Evolutionary conservation across 768 basidiomycete species (phyloP).

Genomic region (Trametes villosa): DNA sequence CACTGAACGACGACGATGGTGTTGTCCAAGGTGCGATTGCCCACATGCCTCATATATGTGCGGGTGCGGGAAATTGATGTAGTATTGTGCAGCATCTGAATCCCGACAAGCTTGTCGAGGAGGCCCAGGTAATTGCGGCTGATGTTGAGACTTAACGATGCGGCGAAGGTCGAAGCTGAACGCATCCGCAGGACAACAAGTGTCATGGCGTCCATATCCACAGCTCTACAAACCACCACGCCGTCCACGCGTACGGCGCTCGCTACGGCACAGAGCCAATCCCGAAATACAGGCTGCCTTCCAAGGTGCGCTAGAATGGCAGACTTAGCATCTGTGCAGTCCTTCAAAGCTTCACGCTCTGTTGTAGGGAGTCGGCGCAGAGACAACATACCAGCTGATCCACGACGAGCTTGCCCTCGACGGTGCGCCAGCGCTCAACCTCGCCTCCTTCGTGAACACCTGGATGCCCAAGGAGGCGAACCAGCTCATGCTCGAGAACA

Average conservation of each 20-base stretch:
- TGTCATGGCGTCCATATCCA: conserved; percentile 39
- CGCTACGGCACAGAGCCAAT: conserved; percentile 70
- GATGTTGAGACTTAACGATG: conserved; percentile 1
- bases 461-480: conserved; percentile 60
- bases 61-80: neutral
- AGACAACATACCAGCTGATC: conserved; percentile 57
- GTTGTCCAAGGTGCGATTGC: too few relatives aligned
- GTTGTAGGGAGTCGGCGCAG: conserved; percentile 60
- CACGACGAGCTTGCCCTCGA: conserved; percentile 68
- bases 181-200: conserved; percentile 27
- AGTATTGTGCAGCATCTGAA: conserved; percentile 58
- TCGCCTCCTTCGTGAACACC: conserved; percentile 71
- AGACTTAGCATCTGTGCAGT: too few relatives aligned
- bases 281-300: conserved; percentile 69
- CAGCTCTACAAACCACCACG: conserved; percentile 38
- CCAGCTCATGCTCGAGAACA: conserved; percentile 65
- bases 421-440: conserved; percentile 59
- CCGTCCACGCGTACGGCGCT: conserved; percentile 56
- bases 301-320: too few relatives aligned
- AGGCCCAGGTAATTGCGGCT: conserved; percentile 48
- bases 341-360: too few relatives aligned
- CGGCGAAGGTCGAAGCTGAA: neutral
- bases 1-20: too few relatives aligned
- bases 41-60: too few relatives aligned
- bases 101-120: conserved; percentile 63